These are phyloP conservation scores for Mucor indicus DNA, from an alignment of 371 early-diverging fungal genomes.

Conservation along the genomic window DNA sequence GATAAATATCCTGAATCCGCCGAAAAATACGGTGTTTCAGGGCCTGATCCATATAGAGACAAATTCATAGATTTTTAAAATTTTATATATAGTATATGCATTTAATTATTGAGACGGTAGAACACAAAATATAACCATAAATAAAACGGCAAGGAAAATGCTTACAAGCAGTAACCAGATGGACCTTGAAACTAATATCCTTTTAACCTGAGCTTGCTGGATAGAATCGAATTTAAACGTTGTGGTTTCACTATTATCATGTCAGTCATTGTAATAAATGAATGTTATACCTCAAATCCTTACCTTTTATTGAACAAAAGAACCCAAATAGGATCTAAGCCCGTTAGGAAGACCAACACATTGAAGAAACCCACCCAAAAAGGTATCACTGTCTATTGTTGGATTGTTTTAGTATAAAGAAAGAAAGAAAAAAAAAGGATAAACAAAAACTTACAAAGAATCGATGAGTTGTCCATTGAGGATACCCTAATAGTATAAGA, in stretches of 20 bases:
- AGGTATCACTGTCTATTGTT: conserved; percentile 30
- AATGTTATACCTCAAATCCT: background rate
- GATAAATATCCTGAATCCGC: conserved; percentile 84
- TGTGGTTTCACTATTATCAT: conserved; percentile 39
- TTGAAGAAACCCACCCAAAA: conserved; percentile 48
- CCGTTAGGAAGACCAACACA: conserved; percentile 35
- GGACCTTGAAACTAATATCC: conserved; percentile 36
- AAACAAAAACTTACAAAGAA: conserved; percentile 46
- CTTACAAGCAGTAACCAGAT: conserved; percentile 34
- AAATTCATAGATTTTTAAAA: conserved; percentile 33
- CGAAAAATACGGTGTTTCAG: conserved; percentile 47
- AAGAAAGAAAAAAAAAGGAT: background rate
- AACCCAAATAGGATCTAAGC: conserved; percentile 48
- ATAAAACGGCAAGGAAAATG: conserved; percentile 26
- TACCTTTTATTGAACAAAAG: conserved; percentile 47
- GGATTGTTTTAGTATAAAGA: background rate
- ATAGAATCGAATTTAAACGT: conserved; percentile 47
- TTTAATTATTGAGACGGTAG: conserved; percentile 45
- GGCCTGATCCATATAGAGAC: conserved; percentile 35
- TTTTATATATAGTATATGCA: too few relatives aligned
- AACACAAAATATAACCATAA: conserved; percentile 42
- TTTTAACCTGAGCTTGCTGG: conserved; percentile 37
- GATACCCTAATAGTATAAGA: conserved; percentile 57
- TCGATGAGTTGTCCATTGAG: conserved; percentile 47
- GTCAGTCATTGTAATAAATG: background rate